Evolutionary conservation across 768 basidiomycete species (phyloP).

Genomic region (Collybia nuda): DNA sequence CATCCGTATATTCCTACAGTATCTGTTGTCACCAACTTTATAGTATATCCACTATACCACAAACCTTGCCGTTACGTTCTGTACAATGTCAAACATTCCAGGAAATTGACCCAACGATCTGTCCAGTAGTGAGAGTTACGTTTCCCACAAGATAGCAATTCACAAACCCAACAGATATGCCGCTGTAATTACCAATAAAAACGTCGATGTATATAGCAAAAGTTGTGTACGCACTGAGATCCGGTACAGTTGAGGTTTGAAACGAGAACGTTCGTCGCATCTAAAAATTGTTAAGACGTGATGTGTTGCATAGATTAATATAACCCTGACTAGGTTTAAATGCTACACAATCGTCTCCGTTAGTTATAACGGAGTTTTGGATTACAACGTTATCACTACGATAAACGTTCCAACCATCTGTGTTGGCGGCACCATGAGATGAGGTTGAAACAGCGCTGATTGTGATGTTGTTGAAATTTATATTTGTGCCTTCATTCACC

Average conservation of each 20-base stretch:
- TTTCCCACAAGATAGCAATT: background rate
- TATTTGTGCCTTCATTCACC: slow-evolving; percentile 48
- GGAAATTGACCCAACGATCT: slow-evolving; percentile 61
- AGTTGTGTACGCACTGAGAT: slow-evolving; percentile 44
- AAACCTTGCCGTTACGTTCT: slow-evolving; percentile 54
- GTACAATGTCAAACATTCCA: slow-evolving; percentile 56
- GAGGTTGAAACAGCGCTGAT: slow-evolving; percentile 47
- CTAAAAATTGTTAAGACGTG: slow-evolving; percentile 6
- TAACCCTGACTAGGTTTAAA: slow-evolving; percentile 48
- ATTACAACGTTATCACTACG: slow-evolving; percentile 51
- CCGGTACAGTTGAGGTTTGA: slow-evolving; percentile 58
- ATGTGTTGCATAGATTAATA: background rate
- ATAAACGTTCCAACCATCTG: slow-evolving; percentile 68
- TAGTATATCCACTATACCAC: slow-evolving; percentile 11
- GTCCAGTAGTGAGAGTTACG: slow-evolving; percentile 3
- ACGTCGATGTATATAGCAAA: background rate
- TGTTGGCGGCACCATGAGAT: slow-evolving; percentile 41
- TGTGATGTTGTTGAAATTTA: slow-evolving; percentile 45
- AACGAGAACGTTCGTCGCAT: slow-evolving; percentile 57
- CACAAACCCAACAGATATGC: slow-evolving; percentile 51
- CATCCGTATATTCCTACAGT: slow-evolving; percentile 53
- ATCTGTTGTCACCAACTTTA: background rate
- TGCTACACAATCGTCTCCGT: slow-evolving; percentile 61
- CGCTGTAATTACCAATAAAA: slow-evolving; percentile 29
- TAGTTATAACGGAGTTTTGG: slow-evolving; percentile 48